These are phyloP conservation scores for Chaetoscypha palmicola DNA, from an alignment of 2,329 filamentous ascomycete genomes.

Conservation along the genomic window DNA sequence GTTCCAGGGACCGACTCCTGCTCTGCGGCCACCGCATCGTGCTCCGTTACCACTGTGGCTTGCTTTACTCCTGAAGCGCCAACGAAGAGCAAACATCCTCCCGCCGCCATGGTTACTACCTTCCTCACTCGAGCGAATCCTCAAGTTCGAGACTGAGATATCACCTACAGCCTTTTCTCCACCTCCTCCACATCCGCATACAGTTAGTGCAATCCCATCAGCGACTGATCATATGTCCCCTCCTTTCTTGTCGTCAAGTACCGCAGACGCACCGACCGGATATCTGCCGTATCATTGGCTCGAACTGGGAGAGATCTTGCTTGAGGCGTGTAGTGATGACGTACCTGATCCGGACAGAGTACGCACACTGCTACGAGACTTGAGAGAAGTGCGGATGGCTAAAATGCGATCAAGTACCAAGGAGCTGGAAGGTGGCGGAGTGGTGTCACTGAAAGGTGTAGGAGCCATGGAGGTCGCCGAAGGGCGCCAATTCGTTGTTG, in stretches of 20 bases:
- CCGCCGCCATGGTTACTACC: constrained; percentile 84
- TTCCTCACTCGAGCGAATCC: constrained; percentile 66
- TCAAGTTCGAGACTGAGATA: constrained; percentile 71
- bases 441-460: constrained; percentile 63
- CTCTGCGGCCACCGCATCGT: constrained; percentile 74
- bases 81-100: constrained; percentile 86
- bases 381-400: constrained; percentile 81
- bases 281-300: constrained; percentile 92
- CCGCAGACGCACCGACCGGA: constrained; percentile 57
- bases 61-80: constrained; percentile 87
- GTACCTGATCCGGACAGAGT: constrained; percentile 68
- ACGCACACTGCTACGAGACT: constrained; percentile 66
- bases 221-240: constrained; percentile 43
- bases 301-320: constrained; percentile 78
- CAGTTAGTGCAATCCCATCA: constrained; percentile 30
- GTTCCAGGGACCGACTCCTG: constrained; percentile 65
- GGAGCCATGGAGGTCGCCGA: constrained; percentile 92
- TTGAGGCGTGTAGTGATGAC: constrained; percentile 81
- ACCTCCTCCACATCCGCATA: constrained; percentile 59
- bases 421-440: constrained; percentile 68
- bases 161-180: constrained; percentile 69
- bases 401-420: constrained; percentile 76
- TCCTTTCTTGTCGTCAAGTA: constrained; percentile 74
- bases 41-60: constrained; percentile 85
- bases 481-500: constrained; percentile 72